Evolutionary conservation across 345 rosid species (phyloP), one percentile per base, ranked within the genome.

Genomic region (Xanthoceras sorbifolium): DNA sequence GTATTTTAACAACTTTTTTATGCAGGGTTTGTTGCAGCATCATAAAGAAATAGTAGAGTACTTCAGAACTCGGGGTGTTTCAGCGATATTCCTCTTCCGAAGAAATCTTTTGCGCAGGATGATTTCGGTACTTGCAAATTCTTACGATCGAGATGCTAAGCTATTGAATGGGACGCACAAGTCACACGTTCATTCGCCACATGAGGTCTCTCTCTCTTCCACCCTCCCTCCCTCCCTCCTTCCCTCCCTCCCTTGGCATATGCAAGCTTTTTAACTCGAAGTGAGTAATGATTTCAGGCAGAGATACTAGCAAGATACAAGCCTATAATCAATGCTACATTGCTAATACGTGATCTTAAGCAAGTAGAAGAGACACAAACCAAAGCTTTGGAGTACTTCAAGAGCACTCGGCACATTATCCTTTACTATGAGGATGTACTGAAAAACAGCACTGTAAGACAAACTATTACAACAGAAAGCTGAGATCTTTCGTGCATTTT

Each of bases 101-200:
- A 92, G 97, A 85, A 97, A 97, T 85, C 92, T 93, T 11, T 84
- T 97, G 81, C 93, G 97, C 2, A 84, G 98, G 77, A 90, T 90
- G 92, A 92, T 97, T 76, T 97, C 99, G 4, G 89, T 97, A 52
- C 93, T 97, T 18, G 99, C 99, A 57, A 97, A 97, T 78, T 91
- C 92, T 32, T 94, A 97, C 52, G 99, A 97, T 79, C 89, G 91
- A 82, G 84, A 86, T 73, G 89, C 82, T 55, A 97, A 92, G 88
- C 86, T 69, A 63, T 82, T 97, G 40, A 97, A 97, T 40, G 99
- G 97, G 57, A 97, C 97, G 71, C 99, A 94, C 87, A 97, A 94
- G 84, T 97, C 99, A 73, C 99, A 97, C 28, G 94, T 89, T 76
- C 99, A 97, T 86, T 94, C 97, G 44, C 90, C 90, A 36, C 85